Evolutionary conservation across 1,284 basidiomycete species (phyloP), one percentile per base, ranked within the genome.

Genomic region (Kwoniella shivajii): DNA sequence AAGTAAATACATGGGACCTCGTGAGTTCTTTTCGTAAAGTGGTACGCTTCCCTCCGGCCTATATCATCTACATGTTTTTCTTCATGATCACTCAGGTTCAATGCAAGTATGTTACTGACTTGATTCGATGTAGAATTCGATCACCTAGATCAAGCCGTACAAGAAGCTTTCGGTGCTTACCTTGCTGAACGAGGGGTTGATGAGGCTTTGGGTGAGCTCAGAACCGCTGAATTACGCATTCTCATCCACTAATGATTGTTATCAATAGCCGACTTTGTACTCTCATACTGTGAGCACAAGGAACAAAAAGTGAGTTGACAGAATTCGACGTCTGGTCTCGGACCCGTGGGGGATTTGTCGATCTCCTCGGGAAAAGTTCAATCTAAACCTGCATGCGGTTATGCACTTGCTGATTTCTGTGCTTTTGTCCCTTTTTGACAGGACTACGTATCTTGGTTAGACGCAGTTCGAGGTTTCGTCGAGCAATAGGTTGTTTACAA

Each of bases 361-460:
- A 14, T 27, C 7, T 13, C 11, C 36, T 34, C 24, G 6, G 13
- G 4, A n/a, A 29, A 50, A 56, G 45, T 57, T 43, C 42, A 11
- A 3, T 41, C 2, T 24, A 55, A 14, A 24, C 29, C 18, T 6
- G 29, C 42, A n/a, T 53, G 4, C 34, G 38, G 50, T n/a, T 22
- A 36, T n/a, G 14, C 9, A 9, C 36, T 7, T 18, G 7, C 22
- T 18, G 10, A 7, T 7, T 41, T n/a, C 26, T 22, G 22, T 49
- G 29, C 31, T 38, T 22, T 24, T 14, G 5, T 27, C 2, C 9
- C 7, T 27, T 9, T n/a, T 59, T n/a, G n/a, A 34, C 57, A 92
- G 89, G 94, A 97, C 81, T 98, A 98, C 79, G 85, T 93, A 71
- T 81, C 81, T 65, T 98, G 94, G 94, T 81, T 98, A 69, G 80